phyloP scores from a whole-genome alignment of 768 basidiomycete genomes.

The Pulveroboletus ravenelii region DNA sequence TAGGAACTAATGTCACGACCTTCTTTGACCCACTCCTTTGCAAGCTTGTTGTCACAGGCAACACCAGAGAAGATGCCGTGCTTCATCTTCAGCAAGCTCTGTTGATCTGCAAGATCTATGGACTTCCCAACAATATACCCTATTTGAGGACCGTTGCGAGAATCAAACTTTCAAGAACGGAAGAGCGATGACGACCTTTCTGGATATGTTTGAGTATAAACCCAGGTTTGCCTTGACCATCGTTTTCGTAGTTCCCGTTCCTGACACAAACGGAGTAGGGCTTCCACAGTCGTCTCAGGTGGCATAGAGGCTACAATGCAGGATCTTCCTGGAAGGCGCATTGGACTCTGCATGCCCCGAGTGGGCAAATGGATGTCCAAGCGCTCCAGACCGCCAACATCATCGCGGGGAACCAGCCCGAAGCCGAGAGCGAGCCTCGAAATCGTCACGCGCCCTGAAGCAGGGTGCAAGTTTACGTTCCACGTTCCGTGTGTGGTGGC shows the following conservation, averaged over 20 bases:
- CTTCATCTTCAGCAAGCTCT: too few species aligned
- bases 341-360: slow-evolving; percentile 56
- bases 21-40: too few species aligned
- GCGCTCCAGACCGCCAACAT: slow-evolving; percentile 55
- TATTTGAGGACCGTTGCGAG: slow-evolving; percentile 39
- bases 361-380: slow-evolving; percentile 60
- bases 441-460: slow-evolving; percentile 42
- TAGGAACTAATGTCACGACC: slow-evolving; percentile 48
- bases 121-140: too few species aligned
- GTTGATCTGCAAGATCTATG: too few species aligned
- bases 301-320: slow-evolving; percentile 58
- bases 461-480: slow-evolving; percentile 46
- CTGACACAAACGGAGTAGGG: slow-evolving; percentile 25
- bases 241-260: not conserved
- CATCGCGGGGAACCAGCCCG: slow-evolving; percentile 49
- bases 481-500: slow-evolving; percentile 45
- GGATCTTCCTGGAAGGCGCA: slow-evolving; percentile 49
- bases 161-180: slow-evolving; percentile 39
- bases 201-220: slow-evolving; percentile 39
- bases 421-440: slow-evolving; percentile 54
- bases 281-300: slow-evolving; percentile 48
- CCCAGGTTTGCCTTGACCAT: slow-evolving; percentile 33
- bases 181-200: slow-evolving; percentile 44
- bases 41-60: too few species aligned
- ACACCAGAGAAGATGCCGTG: too few species aligned